These are phyloP conservation scores for Elaphomyces granulatus DNA, from an alignment of 495 filamentous ascomycete genomes.

Conservation along the genomic window DNA sequence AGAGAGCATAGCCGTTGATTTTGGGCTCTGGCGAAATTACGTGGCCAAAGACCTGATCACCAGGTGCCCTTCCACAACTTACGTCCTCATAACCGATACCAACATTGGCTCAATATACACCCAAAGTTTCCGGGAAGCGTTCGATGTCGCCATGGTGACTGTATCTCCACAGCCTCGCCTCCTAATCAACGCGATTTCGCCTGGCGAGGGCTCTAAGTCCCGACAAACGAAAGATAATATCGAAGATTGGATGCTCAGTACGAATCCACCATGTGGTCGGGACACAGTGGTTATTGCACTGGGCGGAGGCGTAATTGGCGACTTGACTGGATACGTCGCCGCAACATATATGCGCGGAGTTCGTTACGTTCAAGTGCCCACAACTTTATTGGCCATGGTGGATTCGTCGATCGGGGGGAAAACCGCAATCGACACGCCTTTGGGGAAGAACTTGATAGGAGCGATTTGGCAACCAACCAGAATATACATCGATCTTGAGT, in stretches of 20 bases:
- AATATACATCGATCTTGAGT: constrained; percentile 87
- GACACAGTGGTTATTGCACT: constrained; percentile 92
- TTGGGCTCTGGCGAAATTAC: constrained; percentile 74
- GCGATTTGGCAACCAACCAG: constrained; percentile 92
- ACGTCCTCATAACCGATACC: constrained; percentile 91
- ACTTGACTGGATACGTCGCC: constrained; percentile 93
- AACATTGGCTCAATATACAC: constrained; percentile 76
- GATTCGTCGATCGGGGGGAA: constrained; percentile 98
- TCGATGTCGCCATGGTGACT: constrained; percentile 39
- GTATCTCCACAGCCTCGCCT: constrained; percentile 48
- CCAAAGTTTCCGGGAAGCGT: constrained; percentile 56
- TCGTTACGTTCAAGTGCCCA: constrained; percentile 90
- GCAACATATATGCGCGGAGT: constrained; percentile 98
- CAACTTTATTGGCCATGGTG: constrained; percentile 90
- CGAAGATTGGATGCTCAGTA: constrained; percentile 91
- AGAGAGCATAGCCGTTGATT: constrained; percentile 82
- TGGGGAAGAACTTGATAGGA: constrained; percentile 92
- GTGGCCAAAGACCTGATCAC: constrained; percentile 69
- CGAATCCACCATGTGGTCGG: constrained; percentile 62
- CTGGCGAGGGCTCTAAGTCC: constrained; percentile 87
- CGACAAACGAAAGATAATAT: constrained; percentile 86
- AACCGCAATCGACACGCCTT: constrained; percentile 93
- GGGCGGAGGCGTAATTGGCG: constrained; percentile 95
- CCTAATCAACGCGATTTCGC: constrained; percentile 72
- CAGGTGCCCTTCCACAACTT: constrained; percentile 70